Base-by-base conservation (phyloP, 371 early-diverging fungal species). In the Choanephora cucurbitarum region DNA sequence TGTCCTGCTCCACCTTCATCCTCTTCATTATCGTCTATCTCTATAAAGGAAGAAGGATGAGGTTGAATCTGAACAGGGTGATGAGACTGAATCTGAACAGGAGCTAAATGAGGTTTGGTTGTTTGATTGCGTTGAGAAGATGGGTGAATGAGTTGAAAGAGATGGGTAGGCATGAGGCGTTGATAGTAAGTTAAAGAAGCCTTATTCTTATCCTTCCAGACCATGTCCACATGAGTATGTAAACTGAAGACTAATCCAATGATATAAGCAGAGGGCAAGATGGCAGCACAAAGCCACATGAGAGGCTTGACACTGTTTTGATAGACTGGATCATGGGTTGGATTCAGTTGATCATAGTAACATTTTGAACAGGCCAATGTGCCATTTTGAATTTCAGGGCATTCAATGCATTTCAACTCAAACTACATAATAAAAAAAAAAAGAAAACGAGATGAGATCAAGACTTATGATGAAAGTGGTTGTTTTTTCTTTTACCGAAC, bases 191-290 rank as follows among this genome's bases (percentile, higher is more conserved):
- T 55, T 5, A 66, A 48, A 13, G 32, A 19, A 14, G 47, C 22
- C 6, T 53, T 59, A 19, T 57, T 62, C 6, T 73, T 64, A 23
- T 75, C 70, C 64, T 91, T 83, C 83, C 93, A 97, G 43, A 97
- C 94, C 70, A 88, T 86, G 60, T 88, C 83, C 19, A 90, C 89
- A 58, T 98, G 98, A 0, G 98, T 98, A 50, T 87, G 82, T 43
- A 98, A 85, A 52, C 95, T 93, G 58, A 97, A 98, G 80, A 90
- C 89, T 48, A 98, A 80, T n/a, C 95, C 97, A 55, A 96, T 83
- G 33, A 89, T 66, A 68, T 98, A 98, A 18, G 93, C 87, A 5
- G 91, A 76, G 2, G 95, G 88, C 37, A 98, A 73, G 14, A 93
- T 85, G 13, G 80, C 82, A 3, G 95, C 92, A 73, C 97, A 95